Percentiles rank a stretch among this genome's conserved stretches.
Evolutionary conservation across 2,329 filamentous ascomycete genomes (phyloP).

Genomic region (Pseudogymnoascus sp.): DNA sequence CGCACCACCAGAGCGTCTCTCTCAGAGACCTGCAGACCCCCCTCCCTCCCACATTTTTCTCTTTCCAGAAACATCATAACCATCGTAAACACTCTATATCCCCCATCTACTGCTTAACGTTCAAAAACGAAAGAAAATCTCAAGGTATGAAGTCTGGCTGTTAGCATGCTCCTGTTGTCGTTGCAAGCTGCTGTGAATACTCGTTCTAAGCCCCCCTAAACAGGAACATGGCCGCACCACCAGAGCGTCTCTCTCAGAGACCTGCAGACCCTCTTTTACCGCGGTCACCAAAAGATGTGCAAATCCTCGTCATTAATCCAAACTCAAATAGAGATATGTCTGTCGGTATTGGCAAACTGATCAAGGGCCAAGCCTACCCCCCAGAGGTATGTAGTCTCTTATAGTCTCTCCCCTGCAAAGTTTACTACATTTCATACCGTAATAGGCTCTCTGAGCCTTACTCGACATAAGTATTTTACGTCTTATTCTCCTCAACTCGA

Average conservation of each 20-base stretch:
- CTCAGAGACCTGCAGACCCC: background rate
- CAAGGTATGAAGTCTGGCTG: background rate
- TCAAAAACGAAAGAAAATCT: background rate
- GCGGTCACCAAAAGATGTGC: slow-evolving; percentile 35
- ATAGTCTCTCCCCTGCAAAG: background rate
- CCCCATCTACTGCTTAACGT: background rate
- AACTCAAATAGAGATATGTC: slow-evolving; percentile 72
- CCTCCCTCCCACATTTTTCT: background rate
- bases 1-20: background rate
- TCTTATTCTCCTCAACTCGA: background rate
- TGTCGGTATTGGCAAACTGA: slow-evolving; percentile 46
- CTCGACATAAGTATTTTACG: background rate
- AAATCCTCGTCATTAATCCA: slow-evolving; percentile 61
- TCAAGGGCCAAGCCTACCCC: slow-evolving; percentile 27
- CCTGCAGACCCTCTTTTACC: background rate
- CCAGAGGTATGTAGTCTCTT: background rate
- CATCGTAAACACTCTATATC: background rate
- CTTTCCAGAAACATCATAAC: background rate
- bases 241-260: background rate
- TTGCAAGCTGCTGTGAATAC: background rate
- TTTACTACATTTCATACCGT: no score
- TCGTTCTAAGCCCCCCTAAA: background rate
- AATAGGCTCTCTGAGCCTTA: no score
- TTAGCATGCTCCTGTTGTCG: background rate
- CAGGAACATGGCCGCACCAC: background rate